Base-by-base conservation (phyloP, 1,284 basidiomycete species). In the Golubevia sp. region DNA sequence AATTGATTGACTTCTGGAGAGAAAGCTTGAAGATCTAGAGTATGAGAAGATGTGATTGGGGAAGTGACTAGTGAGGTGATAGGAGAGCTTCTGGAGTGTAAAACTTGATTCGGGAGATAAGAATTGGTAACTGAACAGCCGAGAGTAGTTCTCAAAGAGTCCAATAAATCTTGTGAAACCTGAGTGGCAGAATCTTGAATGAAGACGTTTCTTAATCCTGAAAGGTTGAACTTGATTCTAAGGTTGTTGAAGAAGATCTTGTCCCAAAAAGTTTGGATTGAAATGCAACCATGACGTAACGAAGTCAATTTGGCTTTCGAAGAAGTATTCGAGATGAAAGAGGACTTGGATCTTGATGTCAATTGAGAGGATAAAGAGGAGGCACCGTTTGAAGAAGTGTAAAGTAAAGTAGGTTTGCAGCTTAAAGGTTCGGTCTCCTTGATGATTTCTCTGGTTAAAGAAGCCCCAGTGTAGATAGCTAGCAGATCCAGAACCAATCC, bases 21-120 rank as follows among this genome's bases (percentile, higher is more conserved):
- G 61, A 83, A 83, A 1, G 76, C 76, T 49, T 83, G 80, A 4
- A 83, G 60, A 54, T 83, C 80, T 57, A 71, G 70, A 8, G 73
- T 62, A 49, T 83, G 74, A 0, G 77, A 67, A 1, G 73, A 59
- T n/a, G 67, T 67, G 30, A 80, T 50, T 0, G 79, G 67, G 0
- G 76, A 73, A 1, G 75, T 74, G 8, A 68, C 53, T 7, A 62
- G 61, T 0, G 65, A 66, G 0, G 23, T 49, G 2, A 49, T 26
- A 11, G 5, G 4, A 11, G 30, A 34, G 4, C 11, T 34, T 3
- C 11, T 51, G n/a, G 34, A 54, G 27, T 5, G n/a, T 20, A 55
- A 38, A 8, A 54, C 52, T 21, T 20, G 8, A 2, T 5, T 1
- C 0, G 79, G 79, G 0, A 81, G 56, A 34, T 76, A 82, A 2